These are phyloP conservation scores for Pseudozyma tsukubaensis DNA, from an alignment of 1,284 basidiomycete genomes.

Conservation along the genomic window DNA sequence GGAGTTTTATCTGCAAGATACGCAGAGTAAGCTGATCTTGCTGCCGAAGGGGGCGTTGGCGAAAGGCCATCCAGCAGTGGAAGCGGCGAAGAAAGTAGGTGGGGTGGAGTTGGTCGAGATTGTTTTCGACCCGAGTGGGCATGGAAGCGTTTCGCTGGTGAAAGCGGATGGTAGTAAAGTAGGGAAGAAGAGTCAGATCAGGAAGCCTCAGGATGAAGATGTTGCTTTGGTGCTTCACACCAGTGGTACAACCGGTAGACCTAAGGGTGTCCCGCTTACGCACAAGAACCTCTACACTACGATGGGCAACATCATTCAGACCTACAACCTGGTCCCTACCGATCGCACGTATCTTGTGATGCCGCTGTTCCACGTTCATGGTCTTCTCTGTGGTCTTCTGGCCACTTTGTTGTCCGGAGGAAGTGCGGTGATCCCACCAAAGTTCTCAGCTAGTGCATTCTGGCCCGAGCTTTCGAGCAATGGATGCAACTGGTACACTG, in stretches of 20 bases:
- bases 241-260: slow-evolving; percentile 76
- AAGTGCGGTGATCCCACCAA: slow-evolving; percentile 74
- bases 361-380: slow-evolving; percentile 79
- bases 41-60: slow-evolving; percentile 58
- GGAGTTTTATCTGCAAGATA: slow-evolving; percentile 69
- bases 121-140: slow-evolving; percentile 53
- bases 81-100: slow-evolving; percentile 51
- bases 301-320: slow-evolving; percentile 71
- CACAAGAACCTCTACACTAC: slow-evolving; percentile 75
- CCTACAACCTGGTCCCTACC: slow-evolving; percentile 72
- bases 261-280: slow-evolving; percentile 74
- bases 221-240: slow-evolving; percentile 74
- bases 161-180: slow-evolving; percentile 43
- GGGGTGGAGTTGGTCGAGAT: slow-evolving; percentile 64
- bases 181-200: slow-evolving; percentile 16
- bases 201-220: slow-evolving; percentile 50
- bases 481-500: slow-evolving; percentile 63
- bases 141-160: slow-evolving; percentile 45
- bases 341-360: slow-evolving; percentile 74
- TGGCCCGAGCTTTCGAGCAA: slow-evolving; percentile 73
- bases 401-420: slow-evolving; percentile 75
- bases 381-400: slow-evolving; percentile 76
- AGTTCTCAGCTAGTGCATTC: slow-evolving; percentile 75
- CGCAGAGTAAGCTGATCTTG: slow-evolving; percentile 66
- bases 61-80: slow-evolving; percentile 41